Evolutionary conservation across 75 land plant species (phyloP), one percentile per base, ranked within the genome.

Genomic region (Ceratopteris richardii): DNA sequence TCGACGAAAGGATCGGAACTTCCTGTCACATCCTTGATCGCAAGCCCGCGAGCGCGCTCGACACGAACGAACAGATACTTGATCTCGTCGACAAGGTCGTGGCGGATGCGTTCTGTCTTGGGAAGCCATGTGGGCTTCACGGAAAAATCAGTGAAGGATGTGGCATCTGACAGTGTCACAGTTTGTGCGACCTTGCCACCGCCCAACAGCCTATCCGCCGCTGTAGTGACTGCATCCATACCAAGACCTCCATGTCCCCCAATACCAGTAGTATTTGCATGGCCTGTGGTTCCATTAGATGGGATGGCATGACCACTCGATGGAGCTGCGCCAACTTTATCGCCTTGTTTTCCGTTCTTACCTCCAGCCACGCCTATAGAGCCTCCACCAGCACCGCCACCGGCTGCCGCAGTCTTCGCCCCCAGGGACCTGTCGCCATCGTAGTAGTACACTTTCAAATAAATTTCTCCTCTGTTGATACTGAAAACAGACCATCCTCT

Each of bases 1-100:
- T 41, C 36, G 21, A 72, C 70, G 31, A 40, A 87, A 7, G 92
- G 92, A 57, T 83, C 83, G 27, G 84, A 59, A 57, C 77, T 71
- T 6, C 93, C 93, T 6, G 79, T 60, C 33, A 80, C 22, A 56
- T 86, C 87, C 78, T 70, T 86, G 16, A 65, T 71, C 1, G 84
- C 78, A n/a, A 92, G 81, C 27, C 67, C 76, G 29, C 71, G 60
- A 0, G 93, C 93, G 47, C 78, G 80, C 21, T 80, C 97, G 21
- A 92, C 89, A 18, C 64, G 60, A n/a, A 92, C 88, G 51, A 67
- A 92, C 31, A 92, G 76, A 60, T 69, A 82, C 22, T 68, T 31
- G 89, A 92, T 88, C 72, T 66, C 74, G 75, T 84, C 88, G 31
- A 92, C 97, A 20, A 92, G 73, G 48, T 88, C 97, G 54, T 71